Percentiles rank a stretch among this genome's conserved stretches.
These are phyloP conservation scores for Eragrostis nindensis DNA, from an alignment of 176 grass and related monocot species.

Conservation along the genomic window DNA sequence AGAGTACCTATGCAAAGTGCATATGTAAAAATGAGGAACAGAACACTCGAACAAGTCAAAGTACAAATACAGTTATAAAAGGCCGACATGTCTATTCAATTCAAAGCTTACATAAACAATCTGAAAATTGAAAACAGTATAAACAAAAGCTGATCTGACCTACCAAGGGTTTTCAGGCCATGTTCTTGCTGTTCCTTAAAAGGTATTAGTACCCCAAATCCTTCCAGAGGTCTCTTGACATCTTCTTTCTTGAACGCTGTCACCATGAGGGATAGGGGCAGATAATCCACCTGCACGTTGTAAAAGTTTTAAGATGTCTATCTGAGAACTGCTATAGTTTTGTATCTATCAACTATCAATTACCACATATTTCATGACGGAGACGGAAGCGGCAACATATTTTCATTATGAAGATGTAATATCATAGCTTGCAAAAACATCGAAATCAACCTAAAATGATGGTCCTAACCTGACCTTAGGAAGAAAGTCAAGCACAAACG, in stretches of 20 bases:
- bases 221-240: slow-evolving; percentile 85
- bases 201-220: slow-evolving; percentile 93
- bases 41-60: slow-evolving; percentile 27
- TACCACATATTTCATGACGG: neutral
- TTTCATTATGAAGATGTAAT: slow-evolving; percentile 13
- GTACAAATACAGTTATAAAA: slow-evolving; percentile 30
- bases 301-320: neutral
- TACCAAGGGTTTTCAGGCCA: slow-evolving; percentile 91
- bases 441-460: slow-evolving; percentile 18
- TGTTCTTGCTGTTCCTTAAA: slow-evolving; percentile 90
- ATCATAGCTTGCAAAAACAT: slow-evolving; percentile 30
- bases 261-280: slow-evolving; percentile 84
- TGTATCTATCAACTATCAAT: neutral
- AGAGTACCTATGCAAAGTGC: slow-evolving; percentile 69
- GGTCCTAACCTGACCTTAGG: slow-evolving; percentile 73
- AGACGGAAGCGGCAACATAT: neutral
- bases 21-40: slow-evolving; percentile 5
- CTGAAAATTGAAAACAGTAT: slow-evolving; percentile 20
- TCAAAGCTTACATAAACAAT: neutral
- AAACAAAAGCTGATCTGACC: slow-evolving; percentile 41
- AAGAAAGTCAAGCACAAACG: slow-evolving; percentile 90
- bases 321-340: neutral
- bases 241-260: slow-evolving; percentile 95
- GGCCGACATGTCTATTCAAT: neutral
- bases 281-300: slow-evolving; percentile 71